Base-by-base conservation (phyloP, 2,329 filamentous ascomycete species). In the Colletotrichum sublineola region DNA sequence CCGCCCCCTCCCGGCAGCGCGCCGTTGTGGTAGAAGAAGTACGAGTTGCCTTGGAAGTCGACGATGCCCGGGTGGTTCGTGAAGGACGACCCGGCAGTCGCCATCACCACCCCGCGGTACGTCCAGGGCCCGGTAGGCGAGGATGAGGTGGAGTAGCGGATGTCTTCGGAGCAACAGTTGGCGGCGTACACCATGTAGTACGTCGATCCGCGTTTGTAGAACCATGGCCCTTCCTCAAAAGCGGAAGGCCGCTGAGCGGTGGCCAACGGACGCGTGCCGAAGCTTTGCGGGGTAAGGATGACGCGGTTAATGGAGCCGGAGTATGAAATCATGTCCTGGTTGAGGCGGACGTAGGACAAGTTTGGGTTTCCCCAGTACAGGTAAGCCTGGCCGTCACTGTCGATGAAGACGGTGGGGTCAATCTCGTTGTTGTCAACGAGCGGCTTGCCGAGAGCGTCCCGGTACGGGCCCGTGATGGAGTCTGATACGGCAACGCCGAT, bases 311-410 rank as follows among this genome's bases (percentile, higher is more conserved):
- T 48, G n/a, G 71, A 42, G 44, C 74, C 72, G 24, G 52, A 77
- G 74, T 80, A 81, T 2, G 80, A 82, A 14, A 81, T 75, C 82
- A 84, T 84, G 75, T 84, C 82, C 12, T 76, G 72, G 75, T 84
- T 84, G 18, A 84, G 73, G 73, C 78, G 81, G 46, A 83, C 81
- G 65, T 83, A 84, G 73, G 76, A 80, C 48, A 82, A 76, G 33
- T 77, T 73, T 36, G 82, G 56, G 33, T 67, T 62, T 5, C 56
- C 56, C 56, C 65, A 67, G 8, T 62, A 63, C 56, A 84, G 75
- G 77, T 84, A 84, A 0, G 81, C 82, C 74, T 84, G 82, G 57
- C 81, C 83, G 60, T 84, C 81, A 62, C 83, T 82, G 70, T 84
- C 82, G 69, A 84, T 79, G 73, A 82, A 82, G 62, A 83, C 82